phyloP scores from a whole-genome alignment of 495 filamentous ascomycete genomes.

The Annulohypoxylon stygium region DNA sequence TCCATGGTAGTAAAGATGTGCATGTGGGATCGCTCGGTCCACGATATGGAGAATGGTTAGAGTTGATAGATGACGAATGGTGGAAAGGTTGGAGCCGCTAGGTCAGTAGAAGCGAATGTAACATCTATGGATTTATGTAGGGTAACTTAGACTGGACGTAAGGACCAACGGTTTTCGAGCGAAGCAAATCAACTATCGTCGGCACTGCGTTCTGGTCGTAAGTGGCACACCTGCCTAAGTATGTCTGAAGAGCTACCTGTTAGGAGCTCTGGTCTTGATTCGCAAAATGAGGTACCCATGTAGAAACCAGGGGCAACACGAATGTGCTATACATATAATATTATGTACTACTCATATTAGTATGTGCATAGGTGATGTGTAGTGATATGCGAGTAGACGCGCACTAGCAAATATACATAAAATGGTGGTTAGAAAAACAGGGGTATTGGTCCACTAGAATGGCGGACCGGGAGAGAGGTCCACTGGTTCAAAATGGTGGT shows the following conservation, averaged over 20 bases:
- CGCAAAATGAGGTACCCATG: no score
- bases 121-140: slow-evolving; percentile 7
- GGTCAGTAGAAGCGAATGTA: slow-evolving; percentile 42
- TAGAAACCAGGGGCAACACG: no score
- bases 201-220: slow-evolving; percentile 12
- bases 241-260: no score
- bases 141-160: slow-evolving; percentile 19
- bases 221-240: background rate
- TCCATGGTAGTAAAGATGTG: background rate
- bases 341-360: no score
- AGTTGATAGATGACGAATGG: slow-evolving; percentile 35
- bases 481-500: slow-evolving; percentile 9
- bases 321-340: no score
- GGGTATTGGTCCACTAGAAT: background rate
- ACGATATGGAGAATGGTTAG: background rate
- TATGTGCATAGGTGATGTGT: no score
- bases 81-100: slow-evolving; percentile 26
- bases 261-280: no score
- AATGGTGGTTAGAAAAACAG: no score
- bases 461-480: background rate
- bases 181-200: background rate
- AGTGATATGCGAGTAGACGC: no score
- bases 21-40: background rate
- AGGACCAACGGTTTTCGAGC: slow-evolving; percentile 12
- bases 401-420: no score